phyloP scores from a whole-genome alignment of 148 eudicot species.

The Arbutus unedo region DNA sequence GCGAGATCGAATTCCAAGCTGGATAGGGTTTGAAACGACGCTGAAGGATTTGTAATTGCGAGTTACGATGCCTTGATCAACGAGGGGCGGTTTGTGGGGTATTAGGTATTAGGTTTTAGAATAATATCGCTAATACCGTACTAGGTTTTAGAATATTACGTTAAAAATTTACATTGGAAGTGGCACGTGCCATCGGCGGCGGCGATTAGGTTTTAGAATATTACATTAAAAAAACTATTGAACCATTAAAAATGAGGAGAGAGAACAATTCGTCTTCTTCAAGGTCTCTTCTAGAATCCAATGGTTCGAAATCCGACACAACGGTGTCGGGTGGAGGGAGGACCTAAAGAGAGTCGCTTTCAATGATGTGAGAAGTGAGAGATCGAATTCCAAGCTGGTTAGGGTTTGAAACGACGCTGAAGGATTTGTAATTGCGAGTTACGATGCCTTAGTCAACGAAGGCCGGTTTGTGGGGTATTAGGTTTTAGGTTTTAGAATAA shows the following conservation, averaged over 20 bases:
- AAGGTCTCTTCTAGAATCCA: constrained; percentile 80
- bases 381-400: constrained; percentile 61
- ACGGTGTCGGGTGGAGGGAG: constrained; percentile 32
- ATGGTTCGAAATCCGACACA: constrained; percentile 45
- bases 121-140: too few species aligned
- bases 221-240: not conserved
- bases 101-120: too few species aligned
- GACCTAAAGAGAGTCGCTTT: constrained; percentile 64
- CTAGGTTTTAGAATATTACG: too few species aligned
- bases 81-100: too few species aligned
- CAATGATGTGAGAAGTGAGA: constrained; percentile 62
- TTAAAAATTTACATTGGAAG: too few species aligned
- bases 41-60: constrained; percentile 85
- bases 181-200: too few species aligned
- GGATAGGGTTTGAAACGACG: constrained; percentile 80
- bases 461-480: too few species aligned
- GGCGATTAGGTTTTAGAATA: too few species aligned
- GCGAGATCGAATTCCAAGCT: constrained; percentile 60
- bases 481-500: too few species aligned
- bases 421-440: constrained; percentile 72
- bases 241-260: not conserved
- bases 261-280: constrained; percentile 80
- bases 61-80: constrained; percentile 65
- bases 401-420: constrained; percentile 87
- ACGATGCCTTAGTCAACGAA: constrained; percentile 71